Base-by-base conservation (phyloP, 2,329 filamentous ascomycete species). In the Allantophomopsis cytisporea region DNA sequence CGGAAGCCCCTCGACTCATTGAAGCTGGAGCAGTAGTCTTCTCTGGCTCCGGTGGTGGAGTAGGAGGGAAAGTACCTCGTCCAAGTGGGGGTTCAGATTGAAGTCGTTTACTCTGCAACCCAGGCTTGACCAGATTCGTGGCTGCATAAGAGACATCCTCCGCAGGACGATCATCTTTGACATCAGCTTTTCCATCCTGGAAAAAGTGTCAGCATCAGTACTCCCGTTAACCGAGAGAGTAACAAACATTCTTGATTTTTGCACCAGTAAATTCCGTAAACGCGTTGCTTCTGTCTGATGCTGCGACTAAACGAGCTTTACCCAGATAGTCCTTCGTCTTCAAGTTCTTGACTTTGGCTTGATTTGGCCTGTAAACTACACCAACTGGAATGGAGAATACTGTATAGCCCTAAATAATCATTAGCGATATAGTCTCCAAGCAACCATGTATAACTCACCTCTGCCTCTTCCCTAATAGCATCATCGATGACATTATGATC, bases 401-500 rank as follows among this genome's bases (percentile, higher is more conserved):
- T 1, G 91, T 96, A 56, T 98, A 98, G 36, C 89, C 91, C 83
- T 94, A 45, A n/a, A 35, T 10, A 23, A 30, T 32, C 31, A 14
- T 34, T 10, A 34, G 31, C 31, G 3, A 34, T 14, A 17, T 33
- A 16, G 28, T 6, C 31, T 15, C 14, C 43, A 37, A 21, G 8
- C 14, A 11, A n/a, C 12, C 18, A 20, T n/a, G 18, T 3, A 16
- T 31, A 4, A n/a, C 68, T 46, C 68, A 91, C 86, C 71, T 95
- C 87, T 43, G 91, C 91, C 53, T 88, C 79, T 58, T 96, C 91
- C 39, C 75, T 69, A 49, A 98, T 96, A 4, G 91, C 91, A 60
- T 98, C 91, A 53, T 98, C 88, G 48, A 98, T 98, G 46, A 98
- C 91, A 57, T 94, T 85, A 63, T 98, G 91, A 52, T 96, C 89